A percentile compares a stretch with the other conserved stretches of the same genome.
Evolutionary conservation across 306 rosid genomes (phyloP).

Genomic region (Alnus rubra): DNA sequence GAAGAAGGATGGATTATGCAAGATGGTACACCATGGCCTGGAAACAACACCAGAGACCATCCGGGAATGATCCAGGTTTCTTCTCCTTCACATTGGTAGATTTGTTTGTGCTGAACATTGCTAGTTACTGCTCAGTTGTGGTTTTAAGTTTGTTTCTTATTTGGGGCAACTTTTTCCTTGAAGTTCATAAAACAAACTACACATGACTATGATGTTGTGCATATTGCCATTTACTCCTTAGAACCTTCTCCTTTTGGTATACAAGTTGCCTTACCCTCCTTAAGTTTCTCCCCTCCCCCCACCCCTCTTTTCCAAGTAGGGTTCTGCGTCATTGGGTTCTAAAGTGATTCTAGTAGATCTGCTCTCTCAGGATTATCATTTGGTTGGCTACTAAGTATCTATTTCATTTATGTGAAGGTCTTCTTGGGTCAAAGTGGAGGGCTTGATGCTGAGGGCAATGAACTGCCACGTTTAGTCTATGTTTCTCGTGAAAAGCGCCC

Average conservation of each 20-base stretch:
- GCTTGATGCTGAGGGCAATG: slow-evolving; percentile 91
- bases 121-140: background rate
- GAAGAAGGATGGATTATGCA: slow-evolving; percentile 99
- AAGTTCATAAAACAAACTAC: background rate
- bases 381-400: slow-evolving; percentile 17
- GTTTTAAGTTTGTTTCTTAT: background rate
- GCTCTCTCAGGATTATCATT: background rate
- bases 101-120: slow-evolving; percentile 4
- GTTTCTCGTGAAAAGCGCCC: slow-evolving; percentile 99
- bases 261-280: background rate
- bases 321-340: background rate
- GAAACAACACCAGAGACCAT: slow-evolving; percentile 98
- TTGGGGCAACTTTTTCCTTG: background rate
- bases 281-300: background rate
- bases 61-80: slow-evolving; percentile 98
- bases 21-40: slow-evolving; percentile 99
- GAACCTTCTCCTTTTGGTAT: background rate
- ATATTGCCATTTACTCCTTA: background rate
- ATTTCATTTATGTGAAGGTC: slow-evolving; percentile 51
- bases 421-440: slow-evolving; percentile 99
- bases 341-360: background rate
- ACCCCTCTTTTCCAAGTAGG: background rate
- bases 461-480: slow-evolving; percentile 87
- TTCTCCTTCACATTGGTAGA: slow-evolving; percentile 27
- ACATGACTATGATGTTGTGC: background rate